Base-by-base conservation (phyloP, 108 stramenopile species). In the Bacterosira constricta region DNA sequence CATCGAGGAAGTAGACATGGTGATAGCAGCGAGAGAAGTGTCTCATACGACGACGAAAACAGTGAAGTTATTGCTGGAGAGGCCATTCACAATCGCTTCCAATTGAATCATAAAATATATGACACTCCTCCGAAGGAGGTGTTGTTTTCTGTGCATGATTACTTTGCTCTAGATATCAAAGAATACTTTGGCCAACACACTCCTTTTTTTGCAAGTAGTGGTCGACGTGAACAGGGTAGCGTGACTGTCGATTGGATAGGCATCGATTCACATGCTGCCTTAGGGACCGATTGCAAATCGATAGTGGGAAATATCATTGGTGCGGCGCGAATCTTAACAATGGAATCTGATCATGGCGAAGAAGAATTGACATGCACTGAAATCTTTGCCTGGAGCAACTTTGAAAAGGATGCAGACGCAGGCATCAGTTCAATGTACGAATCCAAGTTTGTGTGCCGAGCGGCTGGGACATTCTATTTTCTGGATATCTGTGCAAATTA, bases 211-310 rank as follows among this genome's bases (percentile, higher is more conserved):
- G 13, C 15, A 6, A 17, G 44, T 1, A 1, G 18, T 1, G 44
- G 32, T 45, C 20, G 52, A 46, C 32, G 64, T 26, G n/a, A 49
- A 2, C 38, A 63, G 15, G 80, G 83, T 12, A 83, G 86, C 42
- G 79, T 83, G 17, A 82, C 75, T 2, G 55, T 85, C 21, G 70
- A 64, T 41, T 84, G 77, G 64, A 31, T 82, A 0, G 88, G 88
- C 15, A 54, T 85, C 1, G 88, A 90, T 29, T 56, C 78, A 13
- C 83, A 86, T 36, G 63, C 71, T 13, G 72, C 85, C 36, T 34
- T 74, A 30, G 44, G 51, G 31, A 17, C 32, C 10, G 66, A 45
- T 32, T 23, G 49, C 10, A 51, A 26, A 15, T 60, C 35, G 17
- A 62, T 71, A 10, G 34, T 12, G 10, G 72, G 77, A 9, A 81